Base-by-base conservation (phyloP, 2,329 filamentous ascomycete genomes). In the Diaporthe velutina region DNA sequence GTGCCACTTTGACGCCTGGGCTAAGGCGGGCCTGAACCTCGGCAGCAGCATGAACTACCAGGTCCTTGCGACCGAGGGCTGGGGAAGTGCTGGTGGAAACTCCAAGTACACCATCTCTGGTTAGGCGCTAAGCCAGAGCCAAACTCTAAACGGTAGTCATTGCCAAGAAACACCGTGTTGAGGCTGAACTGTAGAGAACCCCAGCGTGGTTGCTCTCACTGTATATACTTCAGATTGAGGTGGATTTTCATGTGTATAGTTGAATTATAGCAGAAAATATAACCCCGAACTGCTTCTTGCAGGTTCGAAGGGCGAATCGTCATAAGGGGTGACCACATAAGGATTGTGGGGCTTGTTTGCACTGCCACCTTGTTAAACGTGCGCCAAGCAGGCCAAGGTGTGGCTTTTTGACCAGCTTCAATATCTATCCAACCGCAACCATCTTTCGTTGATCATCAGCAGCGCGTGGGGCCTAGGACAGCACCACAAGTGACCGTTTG, bases 1-100 rank as follows among this genome's bases (percentile, higher is more conserved):
- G 70, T 88, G 86, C 76, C 88, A 90, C 81, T 89, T 90, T 77
- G 83, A 86, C 76, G 87, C 86, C 8, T 90, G 89, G 89, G 79
- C 80, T 17, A 83, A 83, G 76, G 77, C 80, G 22, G 88, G 88
- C 19, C 79, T 89, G 80, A 85, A 84, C 73, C 78, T 90, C 30
- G 88, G 88, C 5, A 81, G 78, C 42, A 83, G 78, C 42, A 83
- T 85, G 77, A 82, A 89, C 80, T 89, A 90, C 80, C 85, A 87
- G 84, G 87, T 89, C 74, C 78, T 89, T 28, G 88, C 88, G 4
- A 87, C 85, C 1, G 88, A 89, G 80, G 87, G 87, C 5, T 89
- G 81, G 81, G 78, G 79, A 71, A 79, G 71, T 60, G 81, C 80
- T 0, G 79, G 77, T 8, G 81, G 80, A 13, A 80, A 73, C 25